phyloP scores from a whole-genome alignment of 331 rosid species.

The Acacia pycnantha region DNA sequence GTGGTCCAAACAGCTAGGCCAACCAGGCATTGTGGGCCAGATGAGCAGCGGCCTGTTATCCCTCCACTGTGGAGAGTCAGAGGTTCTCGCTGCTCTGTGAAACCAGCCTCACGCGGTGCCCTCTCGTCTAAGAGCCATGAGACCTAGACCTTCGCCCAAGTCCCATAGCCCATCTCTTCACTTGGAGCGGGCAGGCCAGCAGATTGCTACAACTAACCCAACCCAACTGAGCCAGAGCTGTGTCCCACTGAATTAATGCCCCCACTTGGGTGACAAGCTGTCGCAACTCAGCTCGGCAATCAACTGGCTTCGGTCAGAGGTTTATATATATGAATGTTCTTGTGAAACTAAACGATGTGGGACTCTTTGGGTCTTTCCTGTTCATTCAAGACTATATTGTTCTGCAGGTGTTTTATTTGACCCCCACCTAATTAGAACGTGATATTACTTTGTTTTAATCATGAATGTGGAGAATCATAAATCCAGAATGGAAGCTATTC shows the following conservation, averaged over 20 bases:
- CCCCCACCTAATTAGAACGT: neutral
- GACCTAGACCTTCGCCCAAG: neutral
- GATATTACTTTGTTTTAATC: neutral
- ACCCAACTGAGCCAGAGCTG: neutral
- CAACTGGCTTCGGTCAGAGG: rapidly evolving
- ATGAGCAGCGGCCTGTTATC: neutral
- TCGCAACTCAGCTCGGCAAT: neutral
- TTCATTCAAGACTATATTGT: neutral
- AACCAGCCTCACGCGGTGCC: neutral
- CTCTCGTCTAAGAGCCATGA: neutral
- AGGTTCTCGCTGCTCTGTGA: neutral
- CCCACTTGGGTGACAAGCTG: neutral
- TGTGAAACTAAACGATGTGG: rapidly evolving
- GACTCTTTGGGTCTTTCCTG: neutral
- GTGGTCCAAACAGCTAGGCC: neutral
- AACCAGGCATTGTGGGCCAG: neutral
- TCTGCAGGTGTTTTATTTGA: neutral
- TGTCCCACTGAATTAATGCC: neutral
- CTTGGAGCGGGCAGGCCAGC: neutral
- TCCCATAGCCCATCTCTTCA: neutral
- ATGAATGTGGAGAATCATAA: neutral
- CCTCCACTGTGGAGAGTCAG: neutral
- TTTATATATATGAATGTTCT: rapidly evolving
- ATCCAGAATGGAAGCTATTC: neutral
- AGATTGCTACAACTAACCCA: rapidly evolving